Base-by-base conservation (phyloP, 1,284 basidiomycete genomes). In the Sporisorium exsertum region DNA sequence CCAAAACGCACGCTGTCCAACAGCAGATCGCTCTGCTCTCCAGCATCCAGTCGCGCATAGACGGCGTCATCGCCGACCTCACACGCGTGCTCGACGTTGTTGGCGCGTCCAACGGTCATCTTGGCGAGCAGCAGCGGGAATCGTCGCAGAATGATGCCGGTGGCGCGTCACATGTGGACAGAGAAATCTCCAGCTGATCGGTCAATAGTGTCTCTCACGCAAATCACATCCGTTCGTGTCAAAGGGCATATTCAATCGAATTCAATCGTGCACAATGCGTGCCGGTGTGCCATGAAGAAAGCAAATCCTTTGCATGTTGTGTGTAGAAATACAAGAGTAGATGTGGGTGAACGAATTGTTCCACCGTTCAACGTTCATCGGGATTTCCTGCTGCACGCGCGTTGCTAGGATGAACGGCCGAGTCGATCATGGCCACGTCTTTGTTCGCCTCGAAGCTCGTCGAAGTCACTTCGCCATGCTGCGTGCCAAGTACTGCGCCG, bases 291-390 rank as follows among this genome's bases (percentile, higher is more conserved):
- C 57, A 59, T 59, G 51, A 61, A 37, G n/a, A 33, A 46, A 68
- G 65, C 65, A 58, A 24, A 52, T 52, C 59, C 59, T 57, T 57
- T 54, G 42, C 45, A 27, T 18, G 15, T 16, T 27, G 52, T 27
- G 35, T 52, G 33, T 69, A 64, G 58, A 64, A 64, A 64, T 69
- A 69, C 61, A 69, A 27, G 42, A 53, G 55, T 37, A 29, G n/a
- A 58, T 20, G 27, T 12, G 26, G 24, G 16, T n/a, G n/a, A 22
- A 24, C 5, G 33, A 24, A 9, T 2, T 12, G 45, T 15, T 27
- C 62, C 35, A 69, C 15, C 52, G n/a, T 42, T 69, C 67, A 13
- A 64, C 32, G 57, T 69, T 61, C 67, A 69, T 69, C 20, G 67
- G 56, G 12, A 57, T 60, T n/a, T 10, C 27, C 49, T 12, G 51